A percentile compares a stretch with the other conserved stretches of the same genome.
Conservation (phyloP, 495 filamentous ascomycete species). For the Aspergillus indologenus region DNA sequence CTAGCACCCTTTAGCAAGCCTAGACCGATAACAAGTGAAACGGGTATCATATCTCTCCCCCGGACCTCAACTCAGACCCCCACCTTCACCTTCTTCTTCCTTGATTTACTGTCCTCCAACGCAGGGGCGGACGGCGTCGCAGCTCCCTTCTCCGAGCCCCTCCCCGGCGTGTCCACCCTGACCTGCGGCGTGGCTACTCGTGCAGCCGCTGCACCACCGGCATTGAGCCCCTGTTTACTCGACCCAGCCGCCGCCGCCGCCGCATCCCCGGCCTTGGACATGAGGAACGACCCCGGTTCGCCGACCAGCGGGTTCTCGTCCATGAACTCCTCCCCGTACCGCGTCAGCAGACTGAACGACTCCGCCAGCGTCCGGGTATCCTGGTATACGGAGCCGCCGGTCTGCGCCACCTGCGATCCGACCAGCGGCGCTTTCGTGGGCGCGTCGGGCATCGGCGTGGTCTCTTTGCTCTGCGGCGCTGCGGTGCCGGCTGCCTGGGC, state of each 20-base stretch:
- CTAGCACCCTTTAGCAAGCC: too few species aligned
- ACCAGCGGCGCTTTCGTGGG: conserved; percentile 37
- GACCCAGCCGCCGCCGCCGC: conserved; percentile 21
- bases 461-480: conserved; percentile 52
- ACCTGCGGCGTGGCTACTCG: conserved; percentile 38
- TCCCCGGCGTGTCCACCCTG: conserved; percentile 39
- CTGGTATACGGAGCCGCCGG: conserved; percentile 33
- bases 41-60: conserved; percentile 28
- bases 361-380: conserved; percentile 62
- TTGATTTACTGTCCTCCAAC: conserved; percentile 32
- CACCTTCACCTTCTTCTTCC: conserved; percentile 35
- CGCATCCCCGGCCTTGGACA: conserved; percentile 49
- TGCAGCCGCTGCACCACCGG: conserved; percentile 10
- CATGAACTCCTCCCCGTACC: conserved; percentile 76
- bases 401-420: conserved; percentile 21
- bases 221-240: conserved; percentile 20
- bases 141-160: conserved; percentile 28
- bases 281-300: conserved; percentile 80
- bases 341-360: conserved; percentile 59
- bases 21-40: neutral
- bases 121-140: conserved; percentile 22
- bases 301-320: conserved; percentile 88
- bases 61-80: conserved; percentile 24
- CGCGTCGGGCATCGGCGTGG: conserved; percentile 58
- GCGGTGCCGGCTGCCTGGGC: conserved; percentile 26